Evolutionary conservation across 768 basidiomycete genomes (phyloP), one percentile per base, ranked within the genome.

Genomic region (Heimioporus sp.): DNA sequence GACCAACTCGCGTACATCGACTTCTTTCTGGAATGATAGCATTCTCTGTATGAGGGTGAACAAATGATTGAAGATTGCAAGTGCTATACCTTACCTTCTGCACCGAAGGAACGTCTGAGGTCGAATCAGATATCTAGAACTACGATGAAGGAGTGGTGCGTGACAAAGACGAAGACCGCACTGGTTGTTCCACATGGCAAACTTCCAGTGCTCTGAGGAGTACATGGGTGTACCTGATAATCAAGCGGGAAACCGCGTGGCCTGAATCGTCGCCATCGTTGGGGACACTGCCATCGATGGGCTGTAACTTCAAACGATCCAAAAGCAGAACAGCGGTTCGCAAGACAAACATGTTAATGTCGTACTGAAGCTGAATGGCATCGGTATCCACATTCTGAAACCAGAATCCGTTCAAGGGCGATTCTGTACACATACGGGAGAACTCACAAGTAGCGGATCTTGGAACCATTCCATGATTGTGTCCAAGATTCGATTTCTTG

Each of bases 401-500:
- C 44, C 17, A 13, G 13, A 13, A 36, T 31, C 32, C 17, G 17
- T 59, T 53, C 36, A 46, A 43, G 40, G 17, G 48, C 4, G 10
- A 51, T 28, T 36, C 36, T 2, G 38, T 19, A 48, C 38, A 49
- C 41, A 45, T 38, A 40, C 17, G 13, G 30, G 34, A 20, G n/a
- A 46, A 68, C 82, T 49, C 47, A 88, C 89, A 52, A 63, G 57
- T 15, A 72, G 51, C 9, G 78, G 73, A 46, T 81, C 77, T 54
- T 79, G 76, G 38, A 90, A 81, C 92, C 92, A 96, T 40, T 87
- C 83, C 64, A 86, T 74, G n/a, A 95, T 72, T 31, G 80, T 77
- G 53, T 94, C 90, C 21, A 92, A 74, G 36, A 92, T 80, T 35
- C 77, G 75, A 64, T 90, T 87, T 12, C 90, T 81, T 13, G 82